A percentile compares a stretch with the other conserved stretches of the same genome.
Conservation (phyloP, 2,329 filamentous ascomycete species). For the Ceratocystis destructans region DNA sequence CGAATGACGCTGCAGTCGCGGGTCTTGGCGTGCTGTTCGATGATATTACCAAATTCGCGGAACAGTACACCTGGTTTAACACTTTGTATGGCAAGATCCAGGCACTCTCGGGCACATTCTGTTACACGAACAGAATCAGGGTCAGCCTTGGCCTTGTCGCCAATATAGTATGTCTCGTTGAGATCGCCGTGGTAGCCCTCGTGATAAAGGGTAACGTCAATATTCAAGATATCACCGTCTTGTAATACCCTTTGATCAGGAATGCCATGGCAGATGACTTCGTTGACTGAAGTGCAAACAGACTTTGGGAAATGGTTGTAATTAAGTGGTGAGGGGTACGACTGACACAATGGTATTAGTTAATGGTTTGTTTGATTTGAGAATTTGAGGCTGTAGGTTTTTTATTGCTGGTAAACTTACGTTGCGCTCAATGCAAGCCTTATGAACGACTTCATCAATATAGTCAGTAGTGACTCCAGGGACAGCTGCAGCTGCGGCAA, state of each 20-base stretch:
- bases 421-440: slow-evolving; percentile 82
- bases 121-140: slow-evolving; percentile 81
- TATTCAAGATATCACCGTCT: slow-evolving; percentile 93
- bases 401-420: slow-evolving; percentile 40
- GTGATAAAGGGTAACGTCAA: slow-evolving; percentile 90
- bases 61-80: slow-evolving; percentile 90
- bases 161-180: slow-evolving; percentile 98
- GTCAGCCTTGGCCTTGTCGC: slow-evolving; percentile 70
- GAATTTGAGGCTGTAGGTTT: not conserved
- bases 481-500: slow-evolving; percentile 66
- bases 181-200: slow-evolving; percentile 90
- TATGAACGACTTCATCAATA: slow-evolving; percentile 88
- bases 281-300: slow-evolving; percentile 89
- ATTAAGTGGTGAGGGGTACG: slow-evolving; percentile 88
- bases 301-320: slow-evolving; percentile 97
- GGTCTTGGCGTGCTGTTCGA: slow-evolving; percentile 86
- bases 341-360: slow-evolving; percentile 37
- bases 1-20: slow-evolving; percentile 80
- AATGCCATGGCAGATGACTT: slow-evolving; percentile 97
- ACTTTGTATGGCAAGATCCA: slow-evolving; percentile 79
- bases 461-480: slow-evolving; percentile 95
- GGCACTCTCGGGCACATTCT: slow-evolving; percentile 75
- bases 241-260: slow-evolving; percentile 76
- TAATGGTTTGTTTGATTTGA: not conserved
- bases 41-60: slow-evolving; percentile 83